Conservation (phyloP, 1,284 basidiomycete species). For the Ganoderma leucocontextum region DNA sequence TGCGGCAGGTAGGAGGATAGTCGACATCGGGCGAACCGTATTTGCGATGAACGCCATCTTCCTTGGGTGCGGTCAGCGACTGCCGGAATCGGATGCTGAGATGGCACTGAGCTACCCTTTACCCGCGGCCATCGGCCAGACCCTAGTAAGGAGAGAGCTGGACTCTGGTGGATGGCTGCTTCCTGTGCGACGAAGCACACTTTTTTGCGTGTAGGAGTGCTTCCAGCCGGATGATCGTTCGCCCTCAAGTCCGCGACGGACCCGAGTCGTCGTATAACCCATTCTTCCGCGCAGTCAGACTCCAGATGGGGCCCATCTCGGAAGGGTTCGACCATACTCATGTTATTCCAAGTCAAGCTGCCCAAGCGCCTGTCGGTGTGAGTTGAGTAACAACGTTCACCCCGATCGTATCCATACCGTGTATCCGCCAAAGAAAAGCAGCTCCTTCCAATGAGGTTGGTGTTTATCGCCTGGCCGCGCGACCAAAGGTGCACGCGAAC, state of each 20-base stretch:
- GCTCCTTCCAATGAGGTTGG: background rate
- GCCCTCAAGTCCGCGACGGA: background rate
- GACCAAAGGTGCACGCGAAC: background rate
- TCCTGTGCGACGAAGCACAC: background rate
- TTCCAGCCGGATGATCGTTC: background rate
- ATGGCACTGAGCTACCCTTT: background rate
- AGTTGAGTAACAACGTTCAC: background rate
- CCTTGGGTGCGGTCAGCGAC: background rate
- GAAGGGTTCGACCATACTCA: background rate
- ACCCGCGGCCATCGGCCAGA: background rate
- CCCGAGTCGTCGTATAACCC: background rate
- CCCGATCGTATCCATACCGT: background rate
- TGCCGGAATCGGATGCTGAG: background rate
- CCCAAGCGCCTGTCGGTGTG: background rate
- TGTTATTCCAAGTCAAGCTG: background rate
- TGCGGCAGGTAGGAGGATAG: background rate
- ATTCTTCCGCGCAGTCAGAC: slow-evolving; percentile 1
- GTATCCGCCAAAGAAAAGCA: background rate
- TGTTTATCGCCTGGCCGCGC: background rate
- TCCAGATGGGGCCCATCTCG: background rate
- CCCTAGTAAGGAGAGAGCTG: background rate
- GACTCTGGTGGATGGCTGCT: background rate
- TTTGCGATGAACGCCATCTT: background rate
- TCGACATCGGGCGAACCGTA: background rate
- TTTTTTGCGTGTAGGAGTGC: background rate